These are phyloP conservation scores for Cryphonectria carpinicola DNA, from an alignment of 2,329 filamentous ascomycete species.

Conservation along the genomic window DNA sequence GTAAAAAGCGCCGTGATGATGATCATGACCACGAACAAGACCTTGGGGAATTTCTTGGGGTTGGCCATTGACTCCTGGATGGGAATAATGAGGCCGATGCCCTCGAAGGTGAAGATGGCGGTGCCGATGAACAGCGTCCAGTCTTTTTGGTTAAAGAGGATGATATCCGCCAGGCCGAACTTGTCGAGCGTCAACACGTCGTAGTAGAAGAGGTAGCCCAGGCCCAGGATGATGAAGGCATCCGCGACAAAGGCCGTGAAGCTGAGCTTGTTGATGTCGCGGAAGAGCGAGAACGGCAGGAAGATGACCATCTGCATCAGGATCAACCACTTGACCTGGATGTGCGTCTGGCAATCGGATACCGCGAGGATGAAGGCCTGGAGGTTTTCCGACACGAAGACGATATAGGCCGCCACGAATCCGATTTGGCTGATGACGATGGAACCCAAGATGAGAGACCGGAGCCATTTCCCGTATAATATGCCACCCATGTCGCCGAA, in stretches of 20 bases:
- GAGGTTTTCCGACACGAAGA: conserved; percentile 94
- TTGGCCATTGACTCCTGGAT: conserved; percentile 97
- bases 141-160: conserved; percentile 84
- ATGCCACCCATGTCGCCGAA: conserved; percentile 96
- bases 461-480: conserved; percentile 89
- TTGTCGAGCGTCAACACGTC: conserved; percentile 81
- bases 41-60: conserved; percentile 85
- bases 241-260: conserved; percentile 94
- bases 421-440: conserved; percentile 96
- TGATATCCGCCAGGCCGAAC: conserved; percentile 81
- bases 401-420: conserved; percentile 93
- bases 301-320: conserved; percentile 95
- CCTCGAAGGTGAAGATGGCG: conserved; percentile 98
- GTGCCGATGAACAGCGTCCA: conserved; percentile 99
- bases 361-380: conserved; percentile 95
- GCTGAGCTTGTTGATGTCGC: conserved; percentile 96
- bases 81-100: conserved; percentile 95
- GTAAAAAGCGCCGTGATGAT: conserved; percentile 91
- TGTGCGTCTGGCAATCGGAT: conserved; percentile 80
- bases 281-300: conserved; percentile 87
- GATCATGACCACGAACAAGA: conserved; percentile 90
- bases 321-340: conserved; percentile 88
- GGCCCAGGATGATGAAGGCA: conserved; percentile 87
- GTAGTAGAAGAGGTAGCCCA: conserved; percentile 95
- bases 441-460: conserved; percentile 82